These are phyloP conservation scores for Gossypium lobatum DNA, from an alignment of 441 rosid species.

Conservation along the genomic window DNA sequence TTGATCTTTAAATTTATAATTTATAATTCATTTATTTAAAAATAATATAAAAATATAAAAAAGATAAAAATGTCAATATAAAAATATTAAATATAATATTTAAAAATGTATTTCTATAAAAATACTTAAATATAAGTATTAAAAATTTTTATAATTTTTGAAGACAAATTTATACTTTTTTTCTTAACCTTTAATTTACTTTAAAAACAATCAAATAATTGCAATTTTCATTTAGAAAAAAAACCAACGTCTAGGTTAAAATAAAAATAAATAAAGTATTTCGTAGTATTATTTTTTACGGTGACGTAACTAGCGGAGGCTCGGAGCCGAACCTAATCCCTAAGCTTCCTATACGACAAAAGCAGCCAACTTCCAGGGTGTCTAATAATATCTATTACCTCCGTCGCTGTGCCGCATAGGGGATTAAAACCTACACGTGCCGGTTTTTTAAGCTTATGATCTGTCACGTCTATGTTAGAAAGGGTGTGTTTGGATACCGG, in stretches of 20 bases:
- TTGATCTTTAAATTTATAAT: too few relatives aligned
- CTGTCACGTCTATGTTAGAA: conserved; percentile 19
- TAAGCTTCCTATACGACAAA: not conserved
- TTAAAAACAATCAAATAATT: not conserved
- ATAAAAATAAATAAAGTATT: not conserved
- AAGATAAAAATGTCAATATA: too few relatives aligned
- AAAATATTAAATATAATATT: too few relatives aligned
- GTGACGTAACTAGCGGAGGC: conserved; percentile 15
- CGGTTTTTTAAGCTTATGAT: conserved; percentile 17
- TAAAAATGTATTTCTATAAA: too few relatives aligned
- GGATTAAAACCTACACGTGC: conserved; percentile 31
- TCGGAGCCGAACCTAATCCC: conserved; percentile 21
- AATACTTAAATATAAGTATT: too few relatives aligned
- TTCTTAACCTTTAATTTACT: not conserved
- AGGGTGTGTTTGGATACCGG: not conserved
- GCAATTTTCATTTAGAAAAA: not conserved
- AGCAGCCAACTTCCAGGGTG: not conserved
- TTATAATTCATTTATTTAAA: too few relatives aligned
- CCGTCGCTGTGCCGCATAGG: conserved; percentile 59
- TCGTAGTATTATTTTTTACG: not conserved
- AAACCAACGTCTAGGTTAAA: not conserved
- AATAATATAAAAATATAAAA: too few relatives aligned
- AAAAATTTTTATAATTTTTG: too few relatives aligned
- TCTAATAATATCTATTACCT: not conserved
- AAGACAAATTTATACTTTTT: not conserved